Evolutionary conservation across 225 moss, liverwort and hornwort genomes (phyloP), one percentile per base, ranked within the genome.

Genomic region (Pleurozium schreberi): DNA sequence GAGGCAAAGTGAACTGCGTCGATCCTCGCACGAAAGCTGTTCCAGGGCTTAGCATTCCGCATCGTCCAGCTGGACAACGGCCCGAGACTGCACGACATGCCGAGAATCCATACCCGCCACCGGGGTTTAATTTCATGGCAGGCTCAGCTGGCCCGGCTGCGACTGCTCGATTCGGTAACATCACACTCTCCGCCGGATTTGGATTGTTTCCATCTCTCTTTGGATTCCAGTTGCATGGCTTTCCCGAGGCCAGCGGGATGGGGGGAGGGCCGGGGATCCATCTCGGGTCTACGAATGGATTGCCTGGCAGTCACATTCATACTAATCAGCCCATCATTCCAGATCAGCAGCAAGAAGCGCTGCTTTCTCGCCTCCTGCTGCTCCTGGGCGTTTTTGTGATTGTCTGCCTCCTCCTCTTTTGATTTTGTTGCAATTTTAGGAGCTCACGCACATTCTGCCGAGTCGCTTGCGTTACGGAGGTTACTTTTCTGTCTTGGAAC

Each of bases 181-280:
- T 98, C 87, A 96, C 98, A n/a, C 94, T 98, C 22, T 98, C 98
- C 77, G 98, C 98, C 91, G 98, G 98, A 83, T 98, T 98, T 93
- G 98, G 98, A 63, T 93, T 98, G 73, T 98, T 98, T 89, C 97
- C 98, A 21, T 98, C 98, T 38, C 96, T 98, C 68, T 96, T 98
- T 86, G 98, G 98, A 75, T 98, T 98, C 88, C 97, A 98, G 85
- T 91, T 97, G 90, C 98, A 97, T 90, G 96, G 97, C 30, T 97
- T 98, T 82, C 96, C 95, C 53, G 98, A 96, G 89, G 86, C 96
- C 47, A 90, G 94, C 88, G 93, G 93, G 50, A 89, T 98, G 87
- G 97, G 97, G 78, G 93, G 94, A 62, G 92, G 95, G 68, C 61
- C 96, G 31, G 96, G 97, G 47, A 92, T 97, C 65, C 98, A 98